Percentiles rank a stretch among this genome's conserved stretches.
Conservation (phyloP, 495 filamentous ascomycete genomes). For the Jackrogersella multiformis region DNA sequence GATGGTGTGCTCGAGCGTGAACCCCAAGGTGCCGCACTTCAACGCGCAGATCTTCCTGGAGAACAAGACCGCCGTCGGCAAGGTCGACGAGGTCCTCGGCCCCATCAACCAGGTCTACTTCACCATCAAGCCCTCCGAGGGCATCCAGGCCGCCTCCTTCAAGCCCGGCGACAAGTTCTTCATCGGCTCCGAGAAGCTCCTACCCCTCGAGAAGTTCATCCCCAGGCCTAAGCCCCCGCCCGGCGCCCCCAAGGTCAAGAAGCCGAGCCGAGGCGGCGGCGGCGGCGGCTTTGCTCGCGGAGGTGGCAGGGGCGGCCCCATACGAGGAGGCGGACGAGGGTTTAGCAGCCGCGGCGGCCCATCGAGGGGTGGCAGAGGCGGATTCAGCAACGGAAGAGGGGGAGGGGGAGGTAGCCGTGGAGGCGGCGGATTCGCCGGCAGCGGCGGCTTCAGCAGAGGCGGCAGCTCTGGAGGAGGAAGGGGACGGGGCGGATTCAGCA, state of each 20-base stretch:
- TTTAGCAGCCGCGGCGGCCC: conserved; percentile 37
- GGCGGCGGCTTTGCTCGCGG: conserved; percentile 42
- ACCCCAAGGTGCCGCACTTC: conserved; percentile 97
- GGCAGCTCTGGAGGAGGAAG: conserved; percentile 39
- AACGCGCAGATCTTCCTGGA: conserved; percentile 98
- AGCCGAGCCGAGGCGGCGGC: conserved; percentile 59
- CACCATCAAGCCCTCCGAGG: conserved; percentile 94
- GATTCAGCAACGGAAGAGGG: conserved; percentile 38
- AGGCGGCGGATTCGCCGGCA: conserved; percentile 39
- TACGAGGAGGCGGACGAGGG: conserved; percentile 48
- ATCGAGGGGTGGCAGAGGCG: conserved; percentile 35
- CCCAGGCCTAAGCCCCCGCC: conserved; percentile 91
- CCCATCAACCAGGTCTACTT: conserved; percentile 97
- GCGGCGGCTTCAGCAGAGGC: conserved; percentile 37
- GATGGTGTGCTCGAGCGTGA: conserved; percentile 92
- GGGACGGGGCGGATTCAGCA: conserved; percentile 46
- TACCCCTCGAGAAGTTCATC: conserved; percentile 94
- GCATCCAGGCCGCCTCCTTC: conserved; percentile 94
- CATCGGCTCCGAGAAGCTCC: conserved; percentile 91
- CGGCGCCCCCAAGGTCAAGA: conserved; percentile 65
- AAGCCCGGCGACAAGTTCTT: conserved; percentile 96
- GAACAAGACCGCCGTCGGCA: conserved; percentile 93
- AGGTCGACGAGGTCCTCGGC: conserved; percentile 94
- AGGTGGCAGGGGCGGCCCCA: conserved; percentile 54
- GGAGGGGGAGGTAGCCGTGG: conserved; percentile 40